Base-by-base conservation (phyloP, 2,329 filamentous ascomycete genomes). In the Scleromitrula shiraiana region DNA sequence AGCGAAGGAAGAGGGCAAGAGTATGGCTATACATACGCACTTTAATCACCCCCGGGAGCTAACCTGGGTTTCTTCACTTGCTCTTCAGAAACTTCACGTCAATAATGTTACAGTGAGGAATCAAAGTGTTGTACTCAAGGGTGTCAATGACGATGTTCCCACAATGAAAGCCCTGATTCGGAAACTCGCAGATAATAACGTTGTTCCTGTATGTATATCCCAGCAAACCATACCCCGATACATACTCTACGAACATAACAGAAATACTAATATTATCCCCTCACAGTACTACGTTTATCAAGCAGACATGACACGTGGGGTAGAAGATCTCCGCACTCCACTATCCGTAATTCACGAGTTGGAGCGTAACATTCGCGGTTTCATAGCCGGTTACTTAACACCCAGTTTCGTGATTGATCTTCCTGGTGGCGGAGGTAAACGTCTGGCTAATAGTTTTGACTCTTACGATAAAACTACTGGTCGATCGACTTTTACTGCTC, bases 241-340 rank as follows among this genome's bases (percentile, higher is more conserved):
- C 19, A 19, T 15, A 8, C 15, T 32, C 20, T n/a, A 17, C 27
- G 39, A 36, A 43, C 23, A n/a, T 33, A 24, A 45, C 12, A 8
- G 12, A 12, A 23, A 40, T 33, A 32, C 54, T 45, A 39, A 46
- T 20, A 32, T 26, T 15, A 8, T 7, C n/a, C n/a, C n/a, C n/a
- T n/a, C n/a, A n/a, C 14, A 78, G 73, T 83, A 83, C 61, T 83
- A 83, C 56, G 73, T 83, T 43, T 83, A 83, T 61, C 78, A 82
- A 58, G 76, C 75, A 39, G 80, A 83, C 60, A 77, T 83, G 72
- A 76, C 82, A 7, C 63, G 68, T 23, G 75, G 72, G 37, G 69
- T 78, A 2, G 80, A 83, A 64, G 78, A 83, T 56, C 67, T 82
- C 19, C 75, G 80, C 7, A 83, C 79, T 0, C 77, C 78, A 2